Percentiles rank a stretch among this genome's conserved stretches.
Evolutionary conservation across 257 asterid genomes (phyloP).

Genomic region (Solanum tacnaense): DNA sequence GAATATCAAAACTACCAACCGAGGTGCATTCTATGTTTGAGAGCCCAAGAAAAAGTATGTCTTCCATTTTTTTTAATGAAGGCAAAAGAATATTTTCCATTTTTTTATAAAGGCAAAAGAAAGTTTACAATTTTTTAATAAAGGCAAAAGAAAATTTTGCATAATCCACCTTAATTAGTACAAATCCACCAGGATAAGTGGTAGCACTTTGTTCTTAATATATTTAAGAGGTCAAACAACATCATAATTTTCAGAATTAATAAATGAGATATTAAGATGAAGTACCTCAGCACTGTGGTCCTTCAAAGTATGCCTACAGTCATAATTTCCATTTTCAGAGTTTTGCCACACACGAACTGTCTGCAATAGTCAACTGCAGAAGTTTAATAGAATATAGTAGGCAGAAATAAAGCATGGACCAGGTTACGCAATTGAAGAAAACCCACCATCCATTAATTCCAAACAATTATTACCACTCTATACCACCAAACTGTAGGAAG

Average conservation of each 20-base stretch:
- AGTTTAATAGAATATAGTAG: neutral
- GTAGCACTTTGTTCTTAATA: neutral
- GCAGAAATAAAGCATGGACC: neutral
- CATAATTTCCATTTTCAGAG: conserved; percentile 60
- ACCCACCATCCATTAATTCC: neutral
- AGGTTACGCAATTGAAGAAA: neutral
- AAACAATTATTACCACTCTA: neutral
- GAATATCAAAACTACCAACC: neutral
- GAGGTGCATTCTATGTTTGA: neutral
- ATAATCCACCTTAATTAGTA: neutral
- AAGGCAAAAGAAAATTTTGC: neutral
- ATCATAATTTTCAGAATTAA: neutral
- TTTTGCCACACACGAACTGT: conserved; percentile 93
- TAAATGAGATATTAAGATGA: neutral
- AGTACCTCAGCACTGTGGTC: conserved; percentile 89
- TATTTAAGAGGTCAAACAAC: neutral
- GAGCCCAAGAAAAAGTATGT: neutral
- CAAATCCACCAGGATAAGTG: neutral
- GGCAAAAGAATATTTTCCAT: neutral
- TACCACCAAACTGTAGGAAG: neutral
- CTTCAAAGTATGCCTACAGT: conserved; percentile 59
- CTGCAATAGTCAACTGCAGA: conserved; percentile 31
- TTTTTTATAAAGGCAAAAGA: neutral
- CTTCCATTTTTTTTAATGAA: neutral
- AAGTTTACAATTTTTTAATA: neutral